These are phyloP conservation scores for Penicillium verhagenii DNA, from an alignment of 495 filamentous ascomycete species.

Conservation along the genomic window DNA sequence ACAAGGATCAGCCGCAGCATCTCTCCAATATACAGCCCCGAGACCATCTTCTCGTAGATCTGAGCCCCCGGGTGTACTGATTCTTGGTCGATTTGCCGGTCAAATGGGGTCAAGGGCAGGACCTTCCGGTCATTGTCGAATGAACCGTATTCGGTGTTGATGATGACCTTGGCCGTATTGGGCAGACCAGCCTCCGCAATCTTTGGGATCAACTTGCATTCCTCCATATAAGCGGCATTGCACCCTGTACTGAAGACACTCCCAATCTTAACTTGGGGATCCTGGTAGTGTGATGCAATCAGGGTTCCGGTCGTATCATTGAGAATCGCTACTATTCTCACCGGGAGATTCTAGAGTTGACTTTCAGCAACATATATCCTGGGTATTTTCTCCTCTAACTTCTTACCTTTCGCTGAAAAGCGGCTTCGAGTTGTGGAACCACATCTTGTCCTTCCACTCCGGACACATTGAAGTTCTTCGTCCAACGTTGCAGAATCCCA, in stretches of 20 bases:
- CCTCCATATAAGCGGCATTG: conserved; percentile 95
- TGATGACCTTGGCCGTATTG: conserved; percentile 79
- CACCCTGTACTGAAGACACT: conserved; percentile 97
- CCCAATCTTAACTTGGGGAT: conserved; percentile 79
- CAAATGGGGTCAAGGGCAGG: conserved; percentile 54
- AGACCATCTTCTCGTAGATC: conserved; percentile 51
- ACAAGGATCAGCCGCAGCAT: conserved; percentile 43
- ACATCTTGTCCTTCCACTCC: conserved; percentile 91
- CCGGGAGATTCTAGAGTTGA: conserved; percentile 67
- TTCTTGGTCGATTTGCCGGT: conserved; percentile 37
- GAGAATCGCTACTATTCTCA: conserved; percentile 81
- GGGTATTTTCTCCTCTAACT: neutral
- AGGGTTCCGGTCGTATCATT: conserved; percentile 96
- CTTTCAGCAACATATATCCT: neutral
- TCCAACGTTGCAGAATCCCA: conserved; percentile 91
- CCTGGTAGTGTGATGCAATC: conserved; percentile 87
- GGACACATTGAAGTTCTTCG: conserved; percentile 89
- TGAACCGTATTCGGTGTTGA: conserved; percentile 97
- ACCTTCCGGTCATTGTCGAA: conserved; percentile 91
- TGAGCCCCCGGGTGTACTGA: conserved; percentile 45
- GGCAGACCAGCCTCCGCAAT: conserved; percentile 76
- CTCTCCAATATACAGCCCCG: conserved; percentile 48
- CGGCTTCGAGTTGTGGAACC: conserved; percentile 81
- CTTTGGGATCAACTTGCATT: conserved; percentile 79
- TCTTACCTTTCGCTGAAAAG: conserved; percentile 64